Evolutionary conservation across 345 rosid species (phyloP).

Genomic region (Populus ilicifolia): DNA sequence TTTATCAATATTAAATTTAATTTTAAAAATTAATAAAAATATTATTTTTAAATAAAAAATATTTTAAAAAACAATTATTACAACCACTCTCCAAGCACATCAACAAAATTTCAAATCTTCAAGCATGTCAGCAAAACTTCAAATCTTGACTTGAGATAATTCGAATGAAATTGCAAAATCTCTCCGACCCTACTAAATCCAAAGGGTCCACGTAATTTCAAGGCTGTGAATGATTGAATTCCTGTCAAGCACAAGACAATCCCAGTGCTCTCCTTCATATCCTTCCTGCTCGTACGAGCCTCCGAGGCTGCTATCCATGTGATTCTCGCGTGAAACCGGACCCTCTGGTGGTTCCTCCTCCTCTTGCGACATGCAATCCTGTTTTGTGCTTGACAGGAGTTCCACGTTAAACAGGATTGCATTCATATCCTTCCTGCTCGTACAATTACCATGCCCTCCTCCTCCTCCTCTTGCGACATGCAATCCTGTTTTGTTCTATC

Average conservation of each 20-base stretch:
- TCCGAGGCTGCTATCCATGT: conserved; percentile 30
- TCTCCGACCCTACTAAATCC: background rate
- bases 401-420: no score
- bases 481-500: conserved; percentile 7
- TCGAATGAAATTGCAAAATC: background rate
- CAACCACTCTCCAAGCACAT: no score
- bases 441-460: conserved; percentile 6
- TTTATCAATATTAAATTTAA: no score
- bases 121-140: background rate
- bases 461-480: background rate
- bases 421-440: no score
- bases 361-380: background rate
- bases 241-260: background rate
- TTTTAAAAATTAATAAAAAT: no score
- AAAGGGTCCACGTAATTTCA: background rate
- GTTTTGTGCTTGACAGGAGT: no score
- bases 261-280: background rate
- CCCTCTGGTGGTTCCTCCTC: conserved; percentile 2
- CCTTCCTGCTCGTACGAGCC: background rate
- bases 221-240: background rate
- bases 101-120: background rate
- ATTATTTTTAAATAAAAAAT: no score
- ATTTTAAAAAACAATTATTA: no score
- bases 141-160: background rate
- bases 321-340: conserved; percentile 45